These are phyloP conservation scores for Suillus discolor DNA, from an alignment of 768 basidiomycete species.

Conservation along the genomic window DNA sequence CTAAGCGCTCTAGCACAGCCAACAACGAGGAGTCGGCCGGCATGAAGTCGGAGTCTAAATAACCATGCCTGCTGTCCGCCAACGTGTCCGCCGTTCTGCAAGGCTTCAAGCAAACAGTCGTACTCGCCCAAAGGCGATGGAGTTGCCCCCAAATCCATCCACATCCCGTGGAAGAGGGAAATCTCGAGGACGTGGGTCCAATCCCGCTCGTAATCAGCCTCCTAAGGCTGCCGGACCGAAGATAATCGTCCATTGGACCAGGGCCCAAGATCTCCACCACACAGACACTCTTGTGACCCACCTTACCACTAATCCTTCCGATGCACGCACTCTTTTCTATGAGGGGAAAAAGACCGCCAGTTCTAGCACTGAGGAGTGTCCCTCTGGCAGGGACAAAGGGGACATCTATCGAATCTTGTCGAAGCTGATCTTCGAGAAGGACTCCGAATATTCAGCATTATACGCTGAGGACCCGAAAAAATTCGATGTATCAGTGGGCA, in stretches of 20 bases:
- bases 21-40: not conserved
- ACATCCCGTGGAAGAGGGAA: not conserved
- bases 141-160: not conserved
- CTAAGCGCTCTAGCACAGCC: not conserved
- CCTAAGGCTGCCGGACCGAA: not conserved
- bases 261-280: not conserved
- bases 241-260: not conserved
- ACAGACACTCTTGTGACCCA: not conserved
- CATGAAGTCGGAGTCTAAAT: not conserved
- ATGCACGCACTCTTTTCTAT: not conserved
- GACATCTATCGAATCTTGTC: not conserved
- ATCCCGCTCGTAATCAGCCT: not conserved
- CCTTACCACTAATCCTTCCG: not conserved
- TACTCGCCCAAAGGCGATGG: not conserved
- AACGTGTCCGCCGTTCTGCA: not conserved
- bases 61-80: not conserved
- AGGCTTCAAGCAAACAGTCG: not conserved
- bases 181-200: not conserved
- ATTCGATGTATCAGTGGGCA: not conserved
- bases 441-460: not conserved
- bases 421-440: not conserved
- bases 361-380: not conserved
- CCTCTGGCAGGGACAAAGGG: constrained; percentile 2
- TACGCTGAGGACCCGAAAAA: not conserved
- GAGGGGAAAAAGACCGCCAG: not conserved